phyloP scores from a whole-genome alignment of 1,284 basidiomycete genomes.

The Papiliotrema laurentii region DNA sequence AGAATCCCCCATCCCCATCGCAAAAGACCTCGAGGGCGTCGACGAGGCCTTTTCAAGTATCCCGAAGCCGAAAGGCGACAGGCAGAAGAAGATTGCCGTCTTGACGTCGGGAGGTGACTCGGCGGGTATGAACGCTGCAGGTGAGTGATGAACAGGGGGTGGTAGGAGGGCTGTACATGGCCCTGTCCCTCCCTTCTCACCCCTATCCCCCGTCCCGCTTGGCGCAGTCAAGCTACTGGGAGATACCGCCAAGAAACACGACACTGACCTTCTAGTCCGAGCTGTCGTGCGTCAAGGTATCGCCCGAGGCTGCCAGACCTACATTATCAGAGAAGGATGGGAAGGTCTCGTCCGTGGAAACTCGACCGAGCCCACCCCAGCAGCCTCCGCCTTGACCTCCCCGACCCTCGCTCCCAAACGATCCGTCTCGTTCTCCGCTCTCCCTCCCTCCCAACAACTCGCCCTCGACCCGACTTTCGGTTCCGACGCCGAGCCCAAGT shows the following conservation, averaged over 20 bases:
- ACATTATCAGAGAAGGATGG: slow-evolving; percentile 94
- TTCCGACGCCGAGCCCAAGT: slow-evolving; percentile 7
- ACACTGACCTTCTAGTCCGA: slow-evolving; percentile 55
- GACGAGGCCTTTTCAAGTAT: slow-evolving; percentile 11
- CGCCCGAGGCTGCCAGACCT: slow-evolving; percentile 86
- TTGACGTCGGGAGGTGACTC: slow-evolving; percentile 96
- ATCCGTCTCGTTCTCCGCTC: slow-evolving; percentile 32
- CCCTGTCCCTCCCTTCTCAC: no score
- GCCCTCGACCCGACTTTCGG: slow-evolving; percentile 16
- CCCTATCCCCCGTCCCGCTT: no score
- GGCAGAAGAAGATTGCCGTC: slow-evolving; percentile 66
- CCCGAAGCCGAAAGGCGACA: slow-evolving; percentile 6
- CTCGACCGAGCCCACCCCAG: slow-evolving; percentile 36
- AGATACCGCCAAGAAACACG: no score
- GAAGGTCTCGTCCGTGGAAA: slow-evolving; percentile 75
- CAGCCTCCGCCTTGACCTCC: slow-evolving; percentile 18
- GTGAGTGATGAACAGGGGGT: slow-evolving; percentile 19
- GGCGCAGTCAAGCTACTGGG: no score
- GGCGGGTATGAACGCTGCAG: slow-evolving; percentile 92
- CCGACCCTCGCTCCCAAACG: slow-evolving; percentile 19
- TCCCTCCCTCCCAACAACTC: slow-evolving; percentile 36
- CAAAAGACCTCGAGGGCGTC: slow-evolving; percentile 29
- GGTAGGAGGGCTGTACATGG: no score
- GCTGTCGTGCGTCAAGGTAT: slow-evolving; percentile 86
- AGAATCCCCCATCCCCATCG: not conserved